Evolutionary conservation across 2,329 filamentous ascomycete species (phyloP).

Genomic region (Myriosclerotinia scirpicola): DNA sequence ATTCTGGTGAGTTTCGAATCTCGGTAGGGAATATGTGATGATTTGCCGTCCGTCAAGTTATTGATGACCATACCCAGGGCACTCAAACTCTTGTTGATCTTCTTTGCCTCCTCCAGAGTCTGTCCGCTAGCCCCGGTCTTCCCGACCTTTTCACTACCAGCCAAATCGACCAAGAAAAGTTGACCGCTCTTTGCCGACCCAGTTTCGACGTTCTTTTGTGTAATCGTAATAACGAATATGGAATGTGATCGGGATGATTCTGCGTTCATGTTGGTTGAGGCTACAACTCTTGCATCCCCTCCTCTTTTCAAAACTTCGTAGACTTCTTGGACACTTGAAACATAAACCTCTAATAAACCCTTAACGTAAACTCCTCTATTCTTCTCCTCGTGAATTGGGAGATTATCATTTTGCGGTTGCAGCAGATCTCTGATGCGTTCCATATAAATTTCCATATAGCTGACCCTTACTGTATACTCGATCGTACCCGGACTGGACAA

Average conservation of each 20-base stretch:
- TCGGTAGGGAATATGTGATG: slow-evolving; percentile 91
- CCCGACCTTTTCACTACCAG: slow-evolving; percentile 96
- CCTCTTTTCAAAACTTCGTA: slow-evolving; percentile 96
- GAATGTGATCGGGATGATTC: slow-evolving; percentile 98
- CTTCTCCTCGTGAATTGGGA: slow-evolving; percentile 98
- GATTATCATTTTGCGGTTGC: slow-evolving; percentile 89
- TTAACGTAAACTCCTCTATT: slow-evolving; percentile 95
- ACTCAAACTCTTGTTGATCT: slow-evolving; percentile 99
- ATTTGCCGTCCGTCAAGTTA: slow-evolving; percentile 93
- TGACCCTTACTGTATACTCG: slow-evolving; percentile 97
- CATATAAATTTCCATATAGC: slow-evolving; percentile 99
- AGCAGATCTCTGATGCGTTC: slow-evolving; percentile 94
- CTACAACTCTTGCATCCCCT: slow-evolving; percentile 84
- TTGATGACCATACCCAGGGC: slow-evolving; percentile 99
- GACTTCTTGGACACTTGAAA: slow-evolving; percentile 91
- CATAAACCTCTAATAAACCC: slow-evolving; percentile 90
- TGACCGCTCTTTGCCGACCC: slow-evolving; percentile 95
- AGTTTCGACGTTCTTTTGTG: slow-evolving; percentile 96
- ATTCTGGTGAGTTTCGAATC: slow-evolving; percentile 98
- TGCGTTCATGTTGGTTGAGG: slow-evolving; percentile 98
- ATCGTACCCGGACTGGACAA: slow-evolving; percentile 88
- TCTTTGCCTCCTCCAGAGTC: slow-evolving; percentile 97
- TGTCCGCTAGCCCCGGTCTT: slow-evolving; percentile 98
- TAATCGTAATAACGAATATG: slow-evolving; percentile 95
- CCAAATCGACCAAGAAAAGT: slow-evolving; percentile 95